Base-by-base conservation (phyloP, 2,329 filamentous ascomycete species). In the Fonsecaea multimorphosa region DNA sequence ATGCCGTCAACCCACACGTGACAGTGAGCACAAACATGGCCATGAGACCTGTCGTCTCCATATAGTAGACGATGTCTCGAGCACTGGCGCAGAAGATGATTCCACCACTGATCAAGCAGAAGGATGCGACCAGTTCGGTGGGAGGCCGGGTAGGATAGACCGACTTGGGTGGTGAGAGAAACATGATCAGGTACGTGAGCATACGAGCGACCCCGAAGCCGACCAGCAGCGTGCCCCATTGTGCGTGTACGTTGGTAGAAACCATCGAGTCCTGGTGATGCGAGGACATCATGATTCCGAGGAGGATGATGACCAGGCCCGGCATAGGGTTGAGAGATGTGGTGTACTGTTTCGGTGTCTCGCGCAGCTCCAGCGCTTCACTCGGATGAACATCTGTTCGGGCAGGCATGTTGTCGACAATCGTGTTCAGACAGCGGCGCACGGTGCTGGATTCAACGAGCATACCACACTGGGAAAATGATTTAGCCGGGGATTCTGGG, bases 11-110 rank as follows among this genome's bases (percentile, higher is more conserved):
- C 1, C 93, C 94, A 86, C 96, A 91, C 9, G 88, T 91, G 36
- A 97, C 86, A 0, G 92, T 97, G 78, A 97, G 96, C 67, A 92
- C 87, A 78, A 97, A 95, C 93, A 97, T 97, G 69, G 91, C 91
- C 74, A 97, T 91, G 16, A 97, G 81, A 3, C 88, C 79, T 74
- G 93, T 89, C 63, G 85, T 84, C 66, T 93, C 89, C 81, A 97
- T 91, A n/a, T 88, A 87, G 9, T 83, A 77, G 29, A 97, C 86
- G 0, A 90, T 90, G 74, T 96, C 92, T 63, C 86, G 86, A 68
- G 91, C 90, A 76, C 92, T 96, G 67, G 91, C 85, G 91, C 97
- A 97, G 79, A 98, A 97, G 61, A 97, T 89, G 53, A 96, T 82
- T 5, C 95, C 94, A 29, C 95, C 94, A 1, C 91, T 84, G 68